phyloP scores from a whole-genome alignment of 2,329 filamentous ascomycete species.

The Periconia digitata region DNA sequence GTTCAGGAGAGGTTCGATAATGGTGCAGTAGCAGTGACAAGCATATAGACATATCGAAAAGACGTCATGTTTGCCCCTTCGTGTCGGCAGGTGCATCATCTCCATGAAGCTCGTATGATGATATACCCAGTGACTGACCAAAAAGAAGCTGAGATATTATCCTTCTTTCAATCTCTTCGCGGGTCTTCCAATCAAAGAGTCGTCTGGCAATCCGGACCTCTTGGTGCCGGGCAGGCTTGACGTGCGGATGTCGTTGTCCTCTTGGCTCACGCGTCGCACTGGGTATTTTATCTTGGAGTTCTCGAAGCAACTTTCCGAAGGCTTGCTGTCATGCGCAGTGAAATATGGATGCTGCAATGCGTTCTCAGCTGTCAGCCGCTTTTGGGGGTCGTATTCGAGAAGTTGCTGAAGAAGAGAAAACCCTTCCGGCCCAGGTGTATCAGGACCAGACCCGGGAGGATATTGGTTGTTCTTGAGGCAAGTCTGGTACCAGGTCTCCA shows the following conservation, averaged over 20 bases:
- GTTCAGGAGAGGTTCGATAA: no score
- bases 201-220: conserved; percentile 81
- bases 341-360: conserved; percentile 94
- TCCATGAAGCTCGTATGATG: no score
- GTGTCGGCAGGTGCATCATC: no score
- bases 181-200: conserved; percentile 63
- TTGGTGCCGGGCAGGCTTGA: conserved; percentile 89
- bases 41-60: no score
- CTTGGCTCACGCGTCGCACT: conserved; percentile 83
- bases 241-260: conserved; percentile 94
- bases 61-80: no score
- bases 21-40: no score
- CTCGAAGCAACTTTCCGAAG: conserved; percentile 86
- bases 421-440: conserved; percentile 62
- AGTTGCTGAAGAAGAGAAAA: conserved; percentile 79
- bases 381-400: conserved; percentile 89
- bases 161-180: conserved; percentile 57
- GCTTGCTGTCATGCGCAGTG: conserved; percentile 54
- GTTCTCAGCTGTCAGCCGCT: conserved; percentile 81
- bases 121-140: no score
- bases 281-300: conserved; percentile 88
- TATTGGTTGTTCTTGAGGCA: conserved; percentile 53
- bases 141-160: no score
- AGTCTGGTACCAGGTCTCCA: conserved; percentile 68
- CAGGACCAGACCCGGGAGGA: conserved; percentile 37